A percentile compares a stretch with the other conserved stretches of the same genome.
phyloP scores from a whole-genome alignment of 257 asterid genomes.

The Phtheirospermum japonicum region DNA sequence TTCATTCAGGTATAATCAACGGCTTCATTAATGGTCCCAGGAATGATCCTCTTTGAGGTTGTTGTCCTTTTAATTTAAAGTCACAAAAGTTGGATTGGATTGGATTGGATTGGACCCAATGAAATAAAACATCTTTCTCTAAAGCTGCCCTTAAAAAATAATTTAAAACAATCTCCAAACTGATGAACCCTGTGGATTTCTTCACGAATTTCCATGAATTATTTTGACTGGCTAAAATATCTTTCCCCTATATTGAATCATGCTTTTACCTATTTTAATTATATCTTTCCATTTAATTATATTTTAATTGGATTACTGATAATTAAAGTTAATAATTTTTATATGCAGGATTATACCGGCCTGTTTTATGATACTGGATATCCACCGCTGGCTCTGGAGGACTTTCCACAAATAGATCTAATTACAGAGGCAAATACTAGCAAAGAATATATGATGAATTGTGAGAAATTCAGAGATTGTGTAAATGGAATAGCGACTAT shows the following conservation, averaged over 20 bases:
- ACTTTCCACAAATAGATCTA: constrained; percentile 44
- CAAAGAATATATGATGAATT: constrained; percentile 26
- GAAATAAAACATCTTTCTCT: constrained; percentile 42
- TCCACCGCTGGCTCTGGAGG: constrained; percentile 41
- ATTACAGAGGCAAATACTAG: constrained; percentile 21
- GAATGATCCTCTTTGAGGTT: constrained; percentile 37
- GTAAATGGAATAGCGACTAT: constrained; percentile 35
- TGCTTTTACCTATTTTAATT: neutral
- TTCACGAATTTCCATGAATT: constrained; percentile 47
- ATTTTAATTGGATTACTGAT: neutral
- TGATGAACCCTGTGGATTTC: constrained; percentile 41
- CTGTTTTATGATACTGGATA: constrained; percentile 30
- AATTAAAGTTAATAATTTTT: neutral
- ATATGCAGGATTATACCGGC: constrained; percentile 39
- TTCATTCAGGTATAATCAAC: constrained; percentile 39
- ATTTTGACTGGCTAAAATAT: constrained; percentile 52
- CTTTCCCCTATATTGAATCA: constrained; percentile 28
- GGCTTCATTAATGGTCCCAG: constrained; percentile 34
- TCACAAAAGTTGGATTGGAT: constrained; percentile 36
- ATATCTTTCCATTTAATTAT: neutral
- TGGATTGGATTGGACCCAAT: constrained; percentile 32
- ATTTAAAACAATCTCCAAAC: constrained; percentile 25
- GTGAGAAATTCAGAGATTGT: constrained; percentile 37
- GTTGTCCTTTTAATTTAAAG: too few relatives aligned
- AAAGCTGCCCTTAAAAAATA: constrained; percentile 35